phyloP scores from a whole-genome alignment of 352 stramenopile genomes.

The Pythium brachiatum region DNA sequence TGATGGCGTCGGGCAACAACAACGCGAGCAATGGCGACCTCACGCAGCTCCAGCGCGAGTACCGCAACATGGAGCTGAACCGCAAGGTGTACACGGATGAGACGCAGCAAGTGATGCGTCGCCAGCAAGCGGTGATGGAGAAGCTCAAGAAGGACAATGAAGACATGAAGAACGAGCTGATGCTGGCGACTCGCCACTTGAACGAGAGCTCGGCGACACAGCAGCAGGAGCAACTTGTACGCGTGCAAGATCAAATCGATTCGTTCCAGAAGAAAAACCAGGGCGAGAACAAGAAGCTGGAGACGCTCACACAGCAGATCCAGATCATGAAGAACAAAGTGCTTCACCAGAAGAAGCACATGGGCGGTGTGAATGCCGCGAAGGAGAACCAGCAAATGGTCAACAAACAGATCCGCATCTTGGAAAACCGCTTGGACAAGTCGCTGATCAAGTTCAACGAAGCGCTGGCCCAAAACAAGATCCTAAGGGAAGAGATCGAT shows the following conservation, averaged over 20 bases:
- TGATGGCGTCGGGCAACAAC: conserved; percentile 36
- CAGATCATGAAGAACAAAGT: conserved; percentile 86
- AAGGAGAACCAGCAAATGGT: conserved; percentile 95
- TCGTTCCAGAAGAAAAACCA: conserved; percentile 84
- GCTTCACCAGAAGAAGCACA: conserved; percentile 91
- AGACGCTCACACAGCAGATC: conserved; percentile 88
- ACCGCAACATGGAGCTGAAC: conserved; percentile 98
- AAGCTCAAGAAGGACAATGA: conserved; percentile 87
- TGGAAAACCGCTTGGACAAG: conserved; percentile 97
- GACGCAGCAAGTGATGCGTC: conserved; percentile 92
- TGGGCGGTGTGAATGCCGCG: conserved; percentile 95
- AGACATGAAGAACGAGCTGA: conserved; percentile 88
- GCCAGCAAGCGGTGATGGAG: conserved; percentile 91
- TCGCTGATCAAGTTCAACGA: conserved; percentile 97
- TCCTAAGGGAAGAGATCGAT: conserved; percentile 92
- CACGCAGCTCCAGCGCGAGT: conserved; percentile 92
- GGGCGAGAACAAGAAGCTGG: conserved; percentile 78
- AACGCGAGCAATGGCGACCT: conserved; percentile 58
- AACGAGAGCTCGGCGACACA: conserved; percentile 79
- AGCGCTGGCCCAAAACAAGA: conserved; percentile 91
- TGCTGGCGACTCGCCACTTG: conserved; percentile 85
- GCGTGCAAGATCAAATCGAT: conserved; percentile 89
- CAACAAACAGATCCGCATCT: conserved; percentile 94
- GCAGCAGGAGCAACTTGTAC: conserved; percentile 78
- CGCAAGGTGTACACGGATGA: conserved; percentile 93